Evolutionary conservation across 129 eudicot species (phyloP), one percentile per base, ranked within the genome.

Genomic region (Tagetes patula): DNA sequence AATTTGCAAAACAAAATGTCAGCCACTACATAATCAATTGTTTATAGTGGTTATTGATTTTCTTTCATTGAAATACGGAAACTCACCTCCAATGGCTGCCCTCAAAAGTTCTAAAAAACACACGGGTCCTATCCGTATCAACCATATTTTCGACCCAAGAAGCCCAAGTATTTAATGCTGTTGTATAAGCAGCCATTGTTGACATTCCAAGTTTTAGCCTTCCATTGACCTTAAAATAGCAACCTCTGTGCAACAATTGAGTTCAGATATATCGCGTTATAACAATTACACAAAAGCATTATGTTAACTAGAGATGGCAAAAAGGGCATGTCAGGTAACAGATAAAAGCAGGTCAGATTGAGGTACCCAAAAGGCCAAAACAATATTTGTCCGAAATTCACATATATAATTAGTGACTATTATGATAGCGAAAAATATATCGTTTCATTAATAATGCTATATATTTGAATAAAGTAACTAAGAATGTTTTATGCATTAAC

Each of bases 21-120:
- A 33, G 10, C 3, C 65, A 46, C 10, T 8, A 67, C 13, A 5
- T 10, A 20, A 20, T 20, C 27, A 20, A 20, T 20, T 20, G 40
- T 60, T 60, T 8, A 60, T 60, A 34, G 45, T 54, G 45, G 11
- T 52, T 39, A 50, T 10, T 20, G 58, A 59, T 1, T 41, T 7
- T 34, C 48, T 37, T 47, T 68, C 63, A 12, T 70, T 27, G 6
- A 54, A 66, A 10, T 65, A 70, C 5, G 1, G 47, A 20, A 49
- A 81, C 83, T 33, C 49, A 93, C 98, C 98, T 94, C 98, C 98
- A 94, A 62, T 94, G 96, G 63, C 91, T 75, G 74, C 96, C 77
- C 61, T 94, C 98, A 76, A 90, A 94, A 5, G 98, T 94, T 69
- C 96, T 86, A 70, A 94, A 90, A 81, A 90, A 87, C 69, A 94